Evolutionary conservation across 495 filamentous ascomycete genomes (phyloP).

Genomic region (Evernia prunastri): DNA sequence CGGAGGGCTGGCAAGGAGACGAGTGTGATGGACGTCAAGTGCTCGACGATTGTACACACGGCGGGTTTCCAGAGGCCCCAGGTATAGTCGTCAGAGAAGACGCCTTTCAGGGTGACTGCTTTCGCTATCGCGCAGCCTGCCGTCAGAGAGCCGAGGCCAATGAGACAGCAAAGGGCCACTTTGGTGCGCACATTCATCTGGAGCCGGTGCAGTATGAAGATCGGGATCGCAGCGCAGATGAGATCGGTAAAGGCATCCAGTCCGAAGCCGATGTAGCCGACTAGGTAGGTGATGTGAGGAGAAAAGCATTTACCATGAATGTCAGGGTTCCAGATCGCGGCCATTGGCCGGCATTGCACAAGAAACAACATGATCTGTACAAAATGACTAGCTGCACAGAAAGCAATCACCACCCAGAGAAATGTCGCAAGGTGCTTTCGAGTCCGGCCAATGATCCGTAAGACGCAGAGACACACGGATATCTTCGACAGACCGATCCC

Average conservation of each 20-base stretch:
- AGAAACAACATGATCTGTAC: constrained; percentile 25
- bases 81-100: constrained; percentile 24
- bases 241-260: constrained; percentile 27
- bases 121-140: constrained; percentile 28
- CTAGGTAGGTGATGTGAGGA: constrained; percentile 22
- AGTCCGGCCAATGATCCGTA: constrained; percentile 23
- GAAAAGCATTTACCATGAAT: constrained; percentile 24
- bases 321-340: constrained; percentile 23
- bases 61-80: constrained; percentile 24
- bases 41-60: constrained; percentile 25
- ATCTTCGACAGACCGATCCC: constrained; percentile 29
- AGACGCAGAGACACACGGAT: constrained; percentile 26
- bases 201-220: constrained; percentile 24
- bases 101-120: constrained; percentile 18
- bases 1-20: constrained; percentile 25
- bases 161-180: constrained; percentile 23
- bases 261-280: constrained; percentile 27
- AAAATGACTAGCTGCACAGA: constrained; percentile 22
- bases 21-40: constrained; percentile 22
- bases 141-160: constrained; percentile 27
- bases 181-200: constrained; percentile 26
- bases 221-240: constrained; percentile 25
- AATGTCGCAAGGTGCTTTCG: constrained; percentile 18
- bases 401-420: constrained; percentile 24
- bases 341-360: constrained; percentile 27